Evolutionary conservation across 805 yeast species (phyloP), one percentile per base, ranked within the genome.

Genomic region (Candida coquimbonensis): DNA sequence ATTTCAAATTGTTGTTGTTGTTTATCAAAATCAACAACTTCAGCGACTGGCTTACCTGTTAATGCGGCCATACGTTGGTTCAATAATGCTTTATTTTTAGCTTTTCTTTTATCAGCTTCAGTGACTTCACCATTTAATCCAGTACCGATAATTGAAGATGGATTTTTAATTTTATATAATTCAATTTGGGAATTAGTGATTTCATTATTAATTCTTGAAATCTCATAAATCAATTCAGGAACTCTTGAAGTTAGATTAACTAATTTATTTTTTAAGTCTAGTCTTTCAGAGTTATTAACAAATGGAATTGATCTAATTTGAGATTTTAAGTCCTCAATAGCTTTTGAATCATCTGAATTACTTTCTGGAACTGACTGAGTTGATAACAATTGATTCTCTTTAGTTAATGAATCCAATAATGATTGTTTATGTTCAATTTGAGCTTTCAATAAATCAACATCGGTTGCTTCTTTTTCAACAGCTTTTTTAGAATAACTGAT

Each of bases 41-140:
- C 67, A 8, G 73, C 65, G 3, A 72, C 67, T 8, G 77, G 69
- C 56, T 81, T 83, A 7, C 96, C 96, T 0, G 97, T 90, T 56
- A 91, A 74, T 4, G 91, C 87, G 27, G 96, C 95, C 95, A 91
- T 89, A 54, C 96, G 77, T 42, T 90, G 86, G 51, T 81, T 80
- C 54, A 93, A 70, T 46, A 81, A 67, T 36, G 91, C 95, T 59
- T 85, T 83, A 37, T 87, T 81, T 54, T 77, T 82, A 36, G 91
- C 93, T 55, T 85, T 84, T 51, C 85, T 77, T 49, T 85, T 76
- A 60, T 90, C 97, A 13, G 79, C 66, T 25, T 87, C 96, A 3
- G 97, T 90, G 9, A 88, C 77, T 49, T 80, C 79, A 29, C 97
- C 97, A 57, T 83, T 80, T 40, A 88, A 83, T 8, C 97, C 98